phyloP scores from a whole-genome alignment of 768 basidiomycete genomes.

The Suillus bovinus region DNA sequence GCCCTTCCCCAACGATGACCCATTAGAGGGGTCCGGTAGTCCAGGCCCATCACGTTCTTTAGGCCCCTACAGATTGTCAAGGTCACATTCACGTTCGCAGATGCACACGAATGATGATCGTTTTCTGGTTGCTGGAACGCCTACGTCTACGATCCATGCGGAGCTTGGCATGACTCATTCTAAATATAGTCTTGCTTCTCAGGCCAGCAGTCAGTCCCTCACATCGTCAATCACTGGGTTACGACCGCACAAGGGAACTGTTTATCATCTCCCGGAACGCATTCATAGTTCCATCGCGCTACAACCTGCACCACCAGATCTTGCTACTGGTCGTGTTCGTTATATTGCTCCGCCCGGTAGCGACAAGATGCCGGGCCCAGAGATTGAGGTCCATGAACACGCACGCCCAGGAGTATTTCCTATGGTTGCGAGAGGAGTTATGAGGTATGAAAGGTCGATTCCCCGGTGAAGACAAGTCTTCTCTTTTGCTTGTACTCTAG shows the following conservation, averaged over 20 bases:
- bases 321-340: background rate
- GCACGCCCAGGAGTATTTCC: constrained; percentile 17
- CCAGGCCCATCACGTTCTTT: background rate
- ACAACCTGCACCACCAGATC: background rate
- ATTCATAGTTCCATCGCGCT: background rate
- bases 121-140: background rate
- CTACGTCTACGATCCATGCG: background rate
- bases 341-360: constrained; percentile 5
- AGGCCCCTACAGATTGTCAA: background rate
- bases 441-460: constrained; percentile 12
- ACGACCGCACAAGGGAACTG: background rate
- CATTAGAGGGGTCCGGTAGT: background rate
- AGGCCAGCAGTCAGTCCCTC: background rate
- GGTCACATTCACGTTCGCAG: background rate
- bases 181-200: background rate
- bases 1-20: background rate
- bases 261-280: background rate
- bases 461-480: background rate
- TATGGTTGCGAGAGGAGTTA: constrained; percentile 16
- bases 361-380: constrained; percentile 10
- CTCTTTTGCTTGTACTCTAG: background rate
- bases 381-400: background rate
- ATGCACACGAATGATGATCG: background rate
- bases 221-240: no score
- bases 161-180: background rate